phyloP scores from a whole-genome alignment of 495 filamentous ascomycete species.

The Penicillium alfredii region DNA sequence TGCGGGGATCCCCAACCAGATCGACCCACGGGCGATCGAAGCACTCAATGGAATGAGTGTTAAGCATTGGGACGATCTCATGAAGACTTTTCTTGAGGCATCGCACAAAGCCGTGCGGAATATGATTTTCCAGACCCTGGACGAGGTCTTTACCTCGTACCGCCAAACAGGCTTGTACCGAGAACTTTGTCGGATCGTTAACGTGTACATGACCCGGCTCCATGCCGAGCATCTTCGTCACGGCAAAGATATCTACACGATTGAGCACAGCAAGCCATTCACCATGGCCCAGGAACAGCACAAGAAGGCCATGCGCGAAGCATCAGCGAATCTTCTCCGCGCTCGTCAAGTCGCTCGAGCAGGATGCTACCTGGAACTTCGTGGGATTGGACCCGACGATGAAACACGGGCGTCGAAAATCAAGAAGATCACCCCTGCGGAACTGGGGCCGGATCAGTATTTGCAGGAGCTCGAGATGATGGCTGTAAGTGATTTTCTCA shows the following conservation, averaged over 20 bases:
- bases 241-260: slow-evolving; percentile 18
- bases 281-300: slow-evolving; percentile 26
- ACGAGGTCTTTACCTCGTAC: slow-evolving; percentile 30
- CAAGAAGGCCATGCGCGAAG: slow-evolving; percentile 10
- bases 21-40: slow-evolving; percentile 39
- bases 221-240: slow-evolving; percentile 17
- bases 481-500: slow-evolving; percentile 31
- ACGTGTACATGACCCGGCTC: slow-evolving; percentile 21
- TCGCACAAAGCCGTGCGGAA: slow-evolving; percentile 25
- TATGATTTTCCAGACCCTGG: slow-evolving; percentile 25
- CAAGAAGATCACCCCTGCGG: slow-evolving; percentile 16
- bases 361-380: slow-evolving; percentile 9
- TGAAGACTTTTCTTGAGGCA: slow-evolving; percentile 24
- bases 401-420: slow-evolving; percentile 10
- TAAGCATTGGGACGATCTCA: slow-evolving; percentile 32
- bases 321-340: slow-evolving; percentile 3
- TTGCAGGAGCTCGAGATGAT: slow-evolving; percentile 45
- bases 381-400: slow-evolving; percentile 5
- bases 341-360: slow-evolving; percentile 13
- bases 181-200: slow-evolving; percentile 23
- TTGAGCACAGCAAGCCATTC: slow-evolving; percentile 32
- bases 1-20: slow-evolving; percentile 34
- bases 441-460: slow-evolving; percentile 40
- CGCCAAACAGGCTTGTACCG: slow-evolving; percentile 34
- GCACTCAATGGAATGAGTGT: slow-evolving; percentile 34